Evolutionary conservation across 2,329 filamentous ascomycete species (phyloP), one percentile per base, ranked within the genome.

Genomic region (Ophiostoma piceae): DNA sequence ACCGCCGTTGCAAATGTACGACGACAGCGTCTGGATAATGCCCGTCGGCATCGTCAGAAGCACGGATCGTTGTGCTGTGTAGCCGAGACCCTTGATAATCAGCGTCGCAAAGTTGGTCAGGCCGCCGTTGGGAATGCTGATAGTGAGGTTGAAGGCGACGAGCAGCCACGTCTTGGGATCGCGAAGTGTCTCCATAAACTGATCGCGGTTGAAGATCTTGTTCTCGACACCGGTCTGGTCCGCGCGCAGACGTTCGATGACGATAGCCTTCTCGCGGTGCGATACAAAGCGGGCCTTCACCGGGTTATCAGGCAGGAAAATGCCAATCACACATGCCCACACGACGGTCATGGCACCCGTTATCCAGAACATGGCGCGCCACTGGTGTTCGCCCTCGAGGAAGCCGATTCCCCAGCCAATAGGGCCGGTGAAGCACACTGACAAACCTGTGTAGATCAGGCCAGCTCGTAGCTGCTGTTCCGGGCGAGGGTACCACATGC

Each of bases 341-440:
- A 80, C 71, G 19, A 84, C 80, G 71, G 86, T 89, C 26, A 89
- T 79, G 0, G 84, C 80, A 8, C 81, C 81, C 3, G 87, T 87
- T n/a, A 91, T 83, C 19, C 91, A 77, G 75, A 91, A 91, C 69
- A 90, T 87, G 73, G 88, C 90, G 74, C 85, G 86, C 88, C 88
- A 91, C 0, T 83, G 80, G 26, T 90, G 79, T 0, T 81, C 79
- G 16, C 84, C 86, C 54, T 81, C 79, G 73, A 87, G 87, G 72
- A 87, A 81, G 0, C 87, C 87, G 65, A 89, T 88, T 0, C 83
- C 87, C 70, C 86, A 89, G 0, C 84, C 78, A 76, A 70, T 64
- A 19, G 71, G 70, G 39, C 72, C 72, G 43, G 86, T 86, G 0
- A 87, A 81, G 0, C 86, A 85, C 43, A 87, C 86, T 1, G 84